Conservation (phyloP, 1,284 basidiomycete species). For the Tylopilus sp. region DNA sequence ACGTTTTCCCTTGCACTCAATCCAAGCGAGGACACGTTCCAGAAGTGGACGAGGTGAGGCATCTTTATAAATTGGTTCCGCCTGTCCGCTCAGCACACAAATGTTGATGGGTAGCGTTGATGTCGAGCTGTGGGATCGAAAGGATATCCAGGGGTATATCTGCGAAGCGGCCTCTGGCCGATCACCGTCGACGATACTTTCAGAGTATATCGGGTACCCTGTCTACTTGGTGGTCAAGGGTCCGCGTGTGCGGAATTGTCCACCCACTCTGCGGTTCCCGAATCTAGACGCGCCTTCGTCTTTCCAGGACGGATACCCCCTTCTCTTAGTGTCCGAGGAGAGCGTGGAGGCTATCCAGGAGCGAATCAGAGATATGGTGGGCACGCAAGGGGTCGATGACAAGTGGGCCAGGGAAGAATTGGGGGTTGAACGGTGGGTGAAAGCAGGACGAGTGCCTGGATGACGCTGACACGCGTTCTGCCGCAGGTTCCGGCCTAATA, state of each 20-base stretch:
- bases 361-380: slow-evolving; percentile 45
- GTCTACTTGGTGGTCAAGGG: slow-evolving; percentile 68
- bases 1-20: slow-evolving; percentile 54
- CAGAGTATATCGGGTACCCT: slow-evolving; percentile 52
- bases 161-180: slow-evolving; percentile 40
- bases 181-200: slow-evolving; percentile 50
- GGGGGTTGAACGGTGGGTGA: slow-evolving; percentile 53
- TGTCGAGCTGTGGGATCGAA: slow-evolving; percentile 46
- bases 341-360: slow-evolving; percentile 49
- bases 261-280: slow-evolving; percentile 52
- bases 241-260: slow-evolving; percentile 46
- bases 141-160: slow-evolving; percentile 59
- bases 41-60: slow-evolving; percentile 53
- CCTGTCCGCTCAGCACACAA: slow-evolving; percentile 8
- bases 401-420: slow-evolving; percentile 53
- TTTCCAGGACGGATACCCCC: slow-evolving; percentile 70
- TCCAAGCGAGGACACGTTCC: slow-evolving; percentile 46
- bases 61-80: neutral
- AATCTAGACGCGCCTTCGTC: slow-evolving; percentile 48
- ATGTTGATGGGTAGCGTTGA: slow-evolving; percentile 42
- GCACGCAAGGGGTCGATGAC: slow-evolving; percentile 52
- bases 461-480: slow-evolving; percentile 8
- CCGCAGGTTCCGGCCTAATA: slow-evolving; percentile 68
- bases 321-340: slow-evolving; percentile 63
- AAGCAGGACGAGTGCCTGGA: neutral